These are phyloP conservation scores for Colletotrichum theobromicola DNA, from an alignment of 2,329 filamentous ascomycete genomes.

Conservation along the genomic window DNA sequence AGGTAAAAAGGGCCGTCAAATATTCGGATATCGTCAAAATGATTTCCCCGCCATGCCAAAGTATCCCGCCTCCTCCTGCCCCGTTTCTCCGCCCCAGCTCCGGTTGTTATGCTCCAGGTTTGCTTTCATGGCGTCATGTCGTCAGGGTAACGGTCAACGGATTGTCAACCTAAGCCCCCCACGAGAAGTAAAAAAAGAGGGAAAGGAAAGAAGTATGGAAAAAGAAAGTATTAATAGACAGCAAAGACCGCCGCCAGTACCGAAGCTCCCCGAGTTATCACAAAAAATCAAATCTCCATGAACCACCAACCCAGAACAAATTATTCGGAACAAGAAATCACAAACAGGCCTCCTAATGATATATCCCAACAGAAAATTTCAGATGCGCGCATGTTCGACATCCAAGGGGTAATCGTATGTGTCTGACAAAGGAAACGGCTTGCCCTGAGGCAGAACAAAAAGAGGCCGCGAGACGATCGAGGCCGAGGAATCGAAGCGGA, in stretches of 20 bases:
- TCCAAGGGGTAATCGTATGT: constrained; percentile 6
- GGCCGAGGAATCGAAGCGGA: background rate
- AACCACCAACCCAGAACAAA: background rate
- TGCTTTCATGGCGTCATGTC: constrained; percentile 20
- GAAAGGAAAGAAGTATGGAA: background rate
- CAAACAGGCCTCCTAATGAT: background rate
- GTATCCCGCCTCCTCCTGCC: background rate
- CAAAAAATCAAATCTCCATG: background rate
- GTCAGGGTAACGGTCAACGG: background rate
- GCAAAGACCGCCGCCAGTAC: constrained; percentile 1
- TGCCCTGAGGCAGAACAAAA: background rate
- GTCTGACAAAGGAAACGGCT: constrained; percentile 15
- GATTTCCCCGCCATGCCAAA: background rate
- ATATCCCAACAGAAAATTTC: background rate
- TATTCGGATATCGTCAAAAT: constrained; percentile 15
- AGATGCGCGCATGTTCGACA: background rate
- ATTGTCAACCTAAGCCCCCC: background rate
- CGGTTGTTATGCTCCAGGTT: constrained; percentile 18
- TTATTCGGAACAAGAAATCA: background rate
- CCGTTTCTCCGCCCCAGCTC: background rate
- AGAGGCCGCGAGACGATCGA: background rate
- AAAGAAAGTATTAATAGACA: constrained; percentile 4
- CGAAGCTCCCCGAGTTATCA: background rate
- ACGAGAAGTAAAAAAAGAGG: background rate
- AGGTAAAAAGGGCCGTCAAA: constrained; percentile 13